Conservation (phyloP, 768 basidiomycete species). For the Ramaria sp. region DNA sequence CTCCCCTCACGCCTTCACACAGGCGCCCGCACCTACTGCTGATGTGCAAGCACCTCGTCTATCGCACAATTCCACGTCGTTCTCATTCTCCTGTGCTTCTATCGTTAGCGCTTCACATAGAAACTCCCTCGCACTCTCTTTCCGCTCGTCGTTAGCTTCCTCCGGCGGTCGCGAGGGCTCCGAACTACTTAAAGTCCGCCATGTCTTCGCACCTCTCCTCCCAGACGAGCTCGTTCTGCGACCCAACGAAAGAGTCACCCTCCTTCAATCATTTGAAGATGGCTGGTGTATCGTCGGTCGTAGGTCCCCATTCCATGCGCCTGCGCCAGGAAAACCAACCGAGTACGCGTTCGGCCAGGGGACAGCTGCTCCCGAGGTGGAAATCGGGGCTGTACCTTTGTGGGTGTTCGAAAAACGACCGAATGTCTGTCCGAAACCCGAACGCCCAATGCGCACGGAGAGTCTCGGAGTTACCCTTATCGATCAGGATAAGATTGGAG, state of each 20-base stretch:
- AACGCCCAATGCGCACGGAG: slow-evolving; percentile 51
- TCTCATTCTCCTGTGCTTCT: slow-evolving; percentile 15
- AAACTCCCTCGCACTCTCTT: slow-evolving; percentile 21
- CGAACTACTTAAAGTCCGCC: slow-evolving; percentile 42
- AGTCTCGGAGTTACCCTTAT: slow-evolving; percentile 54
- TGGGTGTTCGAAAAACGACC: slow-evolving; percentile 66
- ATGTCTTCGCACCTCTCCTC: slow-evolving; percentile 56
- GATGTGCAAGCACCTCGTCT: slow-evolving; percentile 12
- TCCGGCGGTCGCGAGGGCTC: background rate
- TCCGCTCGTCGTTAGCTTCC: slow-evolving; percentile 15
- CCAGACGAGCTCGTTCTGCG: slow-evolving; percentile 60
- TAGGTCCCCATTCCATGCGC: slow-evolving; percentile 31
- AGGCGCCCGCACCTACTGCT: slow-evolving; percentile 12
- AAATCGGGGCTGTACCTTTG: slow-evolving; percentile 63
- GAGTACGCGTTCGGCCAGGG: slow-evolving; percentile 1
- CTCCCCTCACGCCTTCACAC: slow-evolving; percentile 31
- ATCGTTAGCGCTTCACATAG: slow-evolving; percentile 19
- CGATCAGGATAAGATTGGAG: slow-evolving; percentile 25
- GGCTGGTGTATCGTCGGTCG: slow-evolving; percentile 72
- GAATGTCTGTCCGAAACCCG: slow-evolving; percentile 35
- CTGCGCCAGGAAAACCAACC: slow-evolving; percentile 7
- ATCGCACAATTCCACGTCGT: slow-evolving; percentile 12
- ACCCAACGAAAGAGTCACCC: slow-evolving; percentile 46
- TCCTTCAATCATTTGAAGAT: slow-evolving; percentile 63
- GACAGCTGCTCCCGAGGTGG: slow-evolving; percentile 28